Conservation (phyloP, 2,329 filamentous ascomycete species). For the Neospermospora avenae region DNA sequence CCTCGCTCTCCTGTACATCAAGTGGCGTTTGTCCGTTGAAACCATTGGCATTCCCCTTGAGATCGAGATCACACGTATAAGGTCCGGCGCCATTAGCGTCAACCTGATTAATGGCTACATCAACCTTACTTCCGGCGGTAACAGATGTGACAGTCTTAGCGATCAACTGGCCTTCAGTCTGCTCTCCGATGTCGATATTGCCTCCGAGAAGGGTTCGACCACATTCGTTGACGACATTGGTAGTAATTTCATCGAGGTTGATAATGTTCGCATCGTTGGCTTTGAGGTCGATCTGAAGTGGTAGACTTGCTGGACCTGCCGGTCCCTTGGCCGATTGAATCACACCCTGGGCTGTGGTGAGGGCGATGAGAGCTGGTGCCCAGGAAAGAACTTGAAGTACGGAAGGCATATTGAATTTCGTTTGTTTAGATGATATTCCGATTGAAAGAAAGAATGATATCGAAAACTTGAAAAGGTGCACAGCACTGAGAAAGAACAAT, state of each 20-base stretch:
- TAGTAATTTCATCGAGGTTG: slow-evolving; percentile 50
- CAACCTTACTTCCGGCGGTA: not conserved
- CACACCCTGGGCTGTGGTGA: slow-evolving; percentile 44
- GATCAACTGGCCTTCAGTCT: slow-evolving; percentile 50
- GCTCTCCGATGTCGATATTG: slow-evolving; percentile 58
- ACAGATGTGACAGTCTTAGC: slow-evolving; percentile 42
- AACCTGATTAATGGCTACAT: slow-evolving; percentile 44
- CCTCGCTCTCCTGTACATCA: slow-evolving; percentile 55
- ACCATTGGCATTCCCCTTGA: slow-evolving; percentile 40
- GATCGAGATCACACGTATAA: slow-evolving; percentile 52
- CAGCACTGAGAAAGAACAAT: slow-evolving; percentile 4
- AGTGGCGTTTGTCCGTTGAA: slow-evolving; percentile 39
- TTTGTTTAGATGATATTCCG: not conserved
- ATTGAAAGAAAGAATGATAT: not conserved
- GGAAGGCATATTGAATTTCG: slow-evolving; percentile 42
- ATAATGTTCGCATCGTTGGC: slow-evolving; percentile 60
- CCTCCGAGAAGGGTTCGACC: slow-evolving; percentile 59
- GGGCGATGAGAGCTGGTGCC: slow-evolving; percentile 35
- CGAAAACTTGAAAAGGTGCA: slow-evolving; percentile 4
- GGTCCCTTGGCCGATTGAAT: slow-evolving; percentile 54
- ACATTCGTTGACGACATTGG: slow-evolving; percentile 56
- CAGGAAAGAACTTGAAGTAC: slow-evolving; percentile 25
- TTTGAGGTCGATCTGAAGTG: slow-evolving; percentile 5
- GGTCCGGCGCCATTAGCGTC: slow-evolving; percentile 54
- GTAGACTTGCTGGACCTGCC: slow-evolving; percentile 43